These are phyloP conservation scores for Berberis thunbergii DNA, from an alignment of 164 flowering plant species.

Conservation along the genomic window DNA sequence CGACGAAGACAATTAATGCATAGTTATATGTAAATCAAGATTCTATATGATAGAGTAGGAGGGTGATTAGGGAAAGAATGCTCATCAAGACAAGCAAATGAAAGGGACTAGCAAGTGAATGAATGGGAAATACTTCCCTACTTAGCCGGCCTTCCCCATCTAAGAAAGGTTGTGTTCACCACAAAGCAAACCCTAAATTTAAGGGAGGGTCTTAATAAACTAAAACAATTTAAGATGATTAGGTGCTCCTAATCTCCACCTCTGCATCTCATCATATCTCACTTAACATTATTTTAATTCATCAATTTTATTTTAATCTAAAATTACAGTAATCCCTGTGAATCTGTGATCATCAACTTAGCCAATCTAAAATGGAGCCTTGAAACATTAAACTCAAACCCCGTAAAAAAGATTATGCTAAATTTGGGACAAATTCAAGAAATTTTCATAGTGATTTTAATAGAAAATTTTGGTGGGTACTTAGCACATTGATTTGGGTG, in stretches of 20 bases:
- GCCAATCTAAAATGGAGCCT: no score
- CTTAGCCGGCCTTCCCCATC: constrained; percentile 5
- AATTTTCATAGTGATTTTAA: no score
- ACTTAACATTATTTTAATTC: not conserved
- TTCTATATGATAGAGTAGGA: constrained; percentile 1
- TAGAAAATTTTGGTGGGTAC: no score
- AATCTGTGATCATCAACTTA: no score
- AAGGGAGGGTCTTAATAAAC: not conserved
- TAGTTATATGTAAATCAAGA: no score
- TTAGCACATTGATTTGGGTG: no score
- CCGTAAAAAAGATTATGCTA: no score
- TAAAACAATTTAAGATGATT: not conserved
- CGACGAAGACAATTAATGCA: no score
- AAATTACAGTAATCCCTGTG: not conserved
- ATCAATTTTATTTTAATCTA: not conserved
- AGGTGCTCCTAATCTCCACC: constrained; percentile 3
- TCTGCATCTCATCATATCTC: not conserved
- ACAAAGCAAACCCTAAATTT: constrained; percentile 6
- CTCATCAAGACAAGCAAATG: constrained; percentile 6
- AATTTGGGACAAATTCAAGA: no score
- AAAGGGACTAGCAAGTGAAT: not conserved
- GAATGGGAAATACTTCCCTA: not conserved
- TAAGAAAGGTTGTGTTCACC: constrained; percentile 2
- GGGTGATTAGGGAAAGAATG: constrained; percentile 3
- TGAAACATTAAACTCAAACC: no score